Conservation (phyloP, 306 rosid species). For the Trifolium dubium region DNA sequence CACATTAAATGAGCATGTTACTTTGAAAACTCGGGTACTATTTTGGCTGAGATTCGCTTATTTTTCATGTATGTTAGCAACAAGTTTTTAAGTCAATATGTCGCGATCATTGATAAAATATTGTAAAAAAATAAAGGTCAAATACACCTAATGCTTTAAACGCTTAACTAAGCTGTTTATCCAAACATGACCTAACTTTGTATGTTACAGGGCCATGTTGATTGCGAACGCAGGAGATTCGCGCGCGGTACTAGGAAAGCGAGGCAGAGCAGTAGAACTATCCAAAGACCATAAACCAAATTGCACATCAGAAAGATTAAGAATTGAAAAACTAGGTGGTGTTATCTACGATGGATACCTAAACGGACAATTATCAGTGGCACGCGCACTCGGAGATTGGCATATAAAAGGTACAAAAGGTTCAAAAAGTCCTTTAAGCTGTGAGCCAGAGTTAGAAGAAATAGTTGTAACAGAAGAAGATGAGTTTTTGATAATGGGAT, state of each 20-base stretch:
- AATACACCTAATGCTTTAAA: neutral
- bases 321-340: slow-evolving; percentile 78
- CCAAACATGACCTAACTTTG: neutral
- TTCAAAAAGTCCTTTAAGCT: slow-evolving; percentile 63
- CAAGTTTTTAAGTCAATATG: neutral
- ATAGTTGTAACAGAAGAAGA: slow-evolving; percentile 59
- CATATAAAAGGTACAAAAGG: slow-evolving; percentile 73
- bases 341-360: slow-evolving; percentile 75
- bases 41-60: neutral
- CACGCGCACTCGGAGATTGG: slow-evolving; percentile 79
- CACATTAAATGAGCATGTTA: too few relatives aligned
- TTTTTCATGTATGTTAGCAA: neutral
- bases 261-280: slow-evolving; percentile 70
- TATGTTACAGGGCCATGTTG: slow-evolving; percentile 54
- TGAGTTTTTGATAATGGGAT: slow-evolving; percentile 70
- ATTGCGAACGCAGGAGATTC: slow-evolving; percentile 75
- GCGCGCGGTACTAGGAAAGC: slow-evolving; percentile 69
- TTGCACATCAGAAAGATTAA: slow-evolving; percentile 67
- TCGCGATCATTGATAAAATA: neutral
- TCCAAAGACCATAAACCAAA: slow-evolving; percentile 79
- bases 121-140: neutral
- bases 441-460: slow-evolving; percentile 69
- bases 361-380: slow-evolving; percentile 73
- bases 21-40: too few relatives aligned
- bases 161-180: neutral